Evolutionary conservation across 331 rosid species (phyloP).

Genomic region (Pyracantha coccinea): DNA sequence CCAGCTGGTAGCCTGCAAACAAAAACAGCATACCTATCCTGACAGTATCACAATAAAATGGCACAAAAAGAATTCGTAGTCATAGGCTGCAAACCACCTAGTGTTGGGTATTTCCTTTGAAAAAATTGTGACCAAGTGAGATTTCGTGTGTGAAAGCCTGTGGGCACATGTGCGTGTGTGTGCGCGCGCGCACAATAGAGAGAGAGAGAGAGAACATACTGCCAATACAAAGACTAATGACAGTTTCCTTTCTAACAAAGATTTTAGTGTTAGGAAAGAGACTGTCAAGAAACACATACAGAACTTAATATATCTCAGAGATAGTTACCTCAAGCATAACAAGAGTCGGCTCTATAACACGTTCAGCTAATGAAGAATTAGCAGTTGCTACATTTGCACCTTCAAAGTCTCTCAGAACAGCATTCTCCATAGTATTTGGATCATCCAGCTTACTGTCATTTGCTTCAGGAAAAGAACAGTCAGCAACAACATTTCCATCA

Average conservation of each 20-base stretch:
- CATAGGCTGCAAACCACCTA: too few species aligned
- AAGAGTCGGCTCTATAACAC: constrained; percentile 85
- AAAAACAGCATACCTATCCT: not conserved
- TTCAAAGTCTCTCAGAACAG: constrained; percentile 46
- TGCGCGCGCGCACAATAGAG: not conserved
- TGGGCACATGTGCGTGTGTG: too few species aligned
- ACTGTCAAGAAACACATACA: not conserved
- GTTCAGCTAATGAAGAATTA: constrained; percentile 82
- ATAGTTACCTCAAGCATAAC: constrained; percentile 86
- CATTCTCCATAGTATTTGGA: constrained; percentile 39
- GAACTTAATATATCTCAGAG: not conserved
- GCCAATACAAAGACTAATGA: not conserved
- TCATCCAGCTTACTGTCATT: constrained; percentile 48
- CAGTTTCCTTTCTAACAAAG: not conserved
- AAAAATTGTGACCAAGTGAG: not conserved
- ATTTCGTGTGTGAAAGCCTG: too few species aligned
- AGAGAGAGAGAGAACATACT: not conserved
- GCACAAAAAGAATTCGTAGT: not conserved
- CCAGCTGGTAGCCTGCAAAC: not conserved
- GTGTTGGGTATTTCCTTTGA: not conserved
- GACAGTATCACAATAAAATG: not conserved
- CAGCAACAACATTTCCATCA: constrained; percentile 52
- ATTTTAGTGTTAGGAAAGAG: not conserved
- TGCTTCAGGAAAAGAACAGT: constrained; percentile 42
- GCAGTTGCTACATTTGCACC: constrained; percentile 49